phyloP scores from a whole-genome alignment of 805 yeast species.

The Cyberlindnera nakhonratchasimensis region DNA sequence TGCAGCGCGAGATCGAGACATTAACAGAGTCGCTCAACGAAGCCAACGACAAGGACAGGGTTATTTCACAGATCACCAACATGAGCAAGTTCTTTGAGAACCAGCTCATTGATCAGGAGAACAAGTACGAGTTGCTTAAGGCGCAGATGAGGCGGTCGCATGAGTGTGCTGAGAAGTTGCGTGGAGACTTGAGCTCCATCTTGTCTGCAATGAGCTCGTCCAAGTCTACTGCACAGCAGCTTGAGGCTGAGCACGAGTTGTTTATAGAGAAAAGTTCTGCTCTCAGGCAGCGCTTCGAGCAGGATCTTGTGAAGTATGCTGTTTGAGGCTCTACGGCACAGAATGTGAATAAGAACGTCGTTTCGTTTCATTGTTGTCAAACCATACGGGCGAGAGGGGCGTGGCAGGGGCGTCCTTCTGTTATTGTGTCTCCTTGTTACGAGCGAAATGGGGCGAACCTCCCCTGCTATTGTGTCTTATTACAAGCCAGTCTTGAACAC shows the following conservation, averaged over 20 bases:
- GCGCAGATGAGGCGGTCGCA: conserved; percentile 9
- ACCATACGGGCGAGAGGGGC: too few species aligned
- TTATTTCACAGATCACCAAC: conserved; percentile 21
- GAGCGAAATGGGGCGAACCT: too few species aligned
- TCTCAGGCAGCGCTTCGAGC: background rate
- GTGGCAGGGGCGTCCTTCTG: too few species aligned
- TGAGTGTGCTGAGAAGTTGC: conserved; percentile 1
- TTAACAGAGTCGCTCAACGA: conserved; percentile 21
- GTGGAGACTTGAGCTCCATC: conserved; percentile 6
- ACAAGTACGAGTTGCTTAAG: conserved; percentile 23
- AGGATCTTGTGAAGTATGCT: conserved; percentile 5
- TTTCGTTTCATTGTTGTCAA: too few species aligned
- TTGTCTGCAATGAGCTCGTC: conserved; percentile 2
- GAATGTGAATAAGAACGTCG: too few species aligned
- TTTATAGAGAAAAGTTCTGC: conserved; percentile 3
- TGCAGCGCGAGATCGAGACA: conserved; percentile 21
- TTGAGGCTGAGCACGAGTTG: background rate
- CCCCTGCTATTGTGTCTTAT: too few species aligned
- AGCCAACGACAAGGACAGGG: conserved; percentile 22
- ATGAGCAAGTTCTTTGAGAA: conserved; percentile 28
- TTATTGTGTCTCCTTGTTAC: too few species aligned
- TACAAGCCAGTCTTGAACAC: conserved; percentile 58
- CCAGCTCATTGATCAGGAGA: conserved; percentile 27
- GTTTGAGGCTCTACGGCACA: too few species aligned
- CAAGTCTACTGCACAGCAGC: background rate